Percentiles rank a stretch among this genome's conserved stretches.
These are phyloP conservation scores for Metschnikowia matae DNA, from an alignment of 805 yeast species.

Conservation along the genomic window DNA sequence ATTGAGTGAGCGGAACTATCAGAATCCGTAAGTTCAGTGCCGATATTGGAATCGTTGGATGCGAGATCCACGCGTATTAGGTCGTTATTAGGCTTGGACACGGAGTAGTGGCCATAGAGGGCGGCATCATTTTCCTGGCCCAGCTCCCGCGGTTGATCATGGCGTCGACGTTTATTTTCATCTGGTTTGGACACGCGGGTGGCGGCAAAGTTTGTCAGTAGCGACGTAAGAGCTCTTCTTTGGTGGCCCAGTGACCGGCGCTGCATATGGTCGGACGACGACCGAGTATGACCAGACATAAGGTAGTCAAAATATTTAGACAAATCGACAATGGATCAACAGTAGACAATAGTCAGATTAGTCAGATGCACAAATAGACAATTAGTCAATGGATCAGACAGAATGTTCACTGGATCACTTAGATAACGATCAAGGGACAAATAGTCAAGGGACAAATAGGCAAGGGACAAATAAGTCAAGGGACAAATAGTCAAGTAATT, in stretches of 20 bases:
- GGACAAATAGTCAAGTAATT: no score
- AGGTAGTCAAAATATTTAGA: no score
- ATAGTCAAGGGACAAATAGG: no score
- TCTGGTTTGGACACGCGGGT: constrained; percentile 18
- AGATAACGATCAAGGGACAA: no score
- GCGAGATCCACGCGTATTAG: constrained; percentile 19
- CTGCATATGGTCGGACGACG: constrained; percentile 13
- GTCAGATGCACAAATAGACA: no score
- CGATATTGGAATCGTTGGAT: constrained; percentile 8
- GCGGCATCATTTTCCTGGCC: constrained; percentile 16
- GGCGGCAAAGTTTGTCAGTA: constrained; percentile 17
- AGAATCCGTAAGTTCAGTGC: constrained; percentile 12
- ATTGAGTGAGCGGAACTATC: constrained; percentile 12
- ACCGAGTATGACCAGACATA: constrained; percentile 12
- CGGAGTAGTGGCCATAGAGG: constrained; percentile 4
- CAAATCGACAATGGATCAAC: no score
- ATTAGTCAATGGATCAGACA: no score
- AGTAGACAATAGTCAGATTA: no score
- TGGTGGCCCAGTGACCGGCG: constrained; percentile 13
- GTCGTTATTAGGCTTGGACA: constrained; percentile 11
- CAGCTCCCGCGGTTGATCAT: constrained; percentile 12
- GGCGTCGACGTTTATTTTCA: constrained; percentile 16
- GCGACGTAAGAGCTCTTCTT: constrained; percentile 14
- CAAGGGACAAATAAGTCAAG: no score
- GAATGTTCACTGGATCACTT: no score